A percentile compares a stretch with the other conserved stretches of the same genome.
These are phyloP conservation scores for Podaxis sp. DNA, from an alignment of 768 basidiomycete genomes.

Conservation along the genomic window DNA sequence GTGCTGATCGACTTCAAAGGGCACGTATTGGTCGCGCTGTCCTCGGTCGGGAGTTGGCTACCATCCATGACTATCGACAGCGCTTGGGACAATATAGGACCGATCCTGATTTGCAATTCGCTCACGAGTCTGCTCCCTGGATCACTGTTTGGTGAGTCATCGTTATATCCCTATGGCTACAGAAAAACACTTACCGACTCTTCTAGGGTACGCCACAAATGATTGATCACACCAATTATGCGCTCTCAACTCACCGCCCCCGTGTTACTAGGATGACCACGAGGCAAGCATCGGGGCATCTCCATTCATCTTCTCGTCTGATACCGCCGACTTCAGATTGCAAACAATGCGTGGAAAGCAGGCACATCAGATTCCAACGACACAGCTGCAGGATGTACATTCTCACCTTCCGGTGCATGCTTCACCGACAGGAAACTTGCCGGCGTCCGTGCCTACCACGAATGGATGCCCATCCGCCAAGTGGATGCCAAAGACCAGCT, in stretches of 20 bases:
- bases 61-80: conserved; percentile 56
- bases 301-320: neutral
- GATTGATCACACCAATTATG: neutral
- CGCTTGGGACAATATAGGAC: conserved; percentile 53
- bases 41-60: conserved; percentile 54
- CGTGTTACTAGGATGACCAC: conserved; percentile 46
- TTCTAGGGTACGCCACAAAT: neutral
- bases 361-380: conserved; percentile 58
- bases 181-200: neutral
- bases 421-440: conserved; percentile 62
- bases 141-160: conserved; percentile 48
- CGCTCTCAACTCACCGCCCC: too few relatives aligned
- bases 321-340: conserved; percentile 32
- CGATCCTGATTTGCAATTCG: conserved; percentile 45
- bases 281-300: conserved; percentile 31
- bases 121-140: conserved; percentile 54
- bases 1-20: neutral
- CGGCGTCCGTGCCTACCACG: conserved; percentile 58
- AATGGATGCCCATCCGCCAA: conserved; percentile 64
- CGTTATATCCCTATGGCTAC: neutral
- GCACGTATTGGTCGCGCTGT: conserved; percentile 19
- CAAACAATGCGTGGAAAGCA: conserved; percentile 58
- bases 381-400: conserved; percentile 45
- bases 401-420: conserved; percentile 53
- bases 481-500: conserved; percentile 54